Percentiles rank a stretch among this genome's conserved stretches.
phyloP scores from a whole-genome alignment of 2,329 filamentous ascomycete species.

The Lojkania enalia region DNA sequence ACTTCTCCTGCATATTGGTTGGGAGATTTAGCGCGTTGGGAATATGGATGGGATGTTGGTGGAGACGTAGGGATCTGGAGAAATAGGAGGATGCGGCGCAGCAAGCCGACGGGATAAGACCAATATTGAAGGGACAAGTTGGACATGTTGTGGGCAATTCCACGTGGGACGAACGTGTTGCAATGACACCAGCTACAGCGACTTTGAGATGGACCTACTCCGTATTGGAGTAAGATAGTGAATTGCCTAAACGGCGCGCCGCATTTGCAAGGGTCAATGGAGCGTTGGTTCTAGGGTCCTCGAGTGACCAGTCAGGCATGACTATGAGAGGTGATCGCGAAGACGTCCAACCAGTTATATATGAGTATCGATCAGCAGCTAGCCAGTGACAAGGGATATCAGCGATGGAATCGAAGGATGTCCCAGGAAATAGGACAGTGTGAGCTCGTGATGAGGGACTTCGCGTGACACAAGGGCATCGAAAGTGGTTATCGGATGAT shows the following conservation, averaged over 20 bases:
- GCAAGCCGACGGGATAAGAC: conserved; percentile 9
- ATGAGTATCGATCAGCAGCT: background rate
- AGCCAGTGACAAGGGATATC: background rate
- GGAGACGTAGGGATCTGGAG: background rate
- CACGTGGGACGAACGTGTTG: conserved; percentile 2
- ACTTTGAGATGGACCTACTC: background rate
- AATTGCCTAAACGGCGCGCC: conserved; percentile 9
- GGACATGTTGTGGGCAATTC: background rate
- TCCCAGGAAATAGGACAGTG: background rate
- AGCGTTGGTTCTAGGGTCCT: too few species aligned
- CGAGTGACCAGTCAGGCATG: background rate
- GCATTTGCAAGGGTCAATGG: conserved; percentile 8
- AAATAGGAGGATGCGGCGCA: background rate
- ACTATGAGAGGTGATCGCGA: conserved; percentile 8
- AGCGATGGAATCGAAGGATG: background rate
- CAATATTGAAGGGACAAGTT: background rate
- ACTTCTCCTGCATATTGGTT: background rate
- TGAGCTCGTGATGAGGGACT: background rate
- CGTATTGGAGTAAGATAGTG: conserved; percentile 6
- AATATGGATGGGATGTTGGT: background rate
- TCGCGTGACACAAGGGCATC: background rate
- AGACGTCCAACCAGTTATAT: background rate
- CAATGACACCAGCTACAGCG: background rate
- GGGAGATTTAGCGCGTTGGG: background rate
- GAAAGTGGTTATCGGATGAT: conserved; percentile 1